Evolutionary conservation across 2,329 filamentous ascomycete species (phyloP), one percentile per base, ranked within the genome.

Genomic region (Aspergillus latus): DNA sequence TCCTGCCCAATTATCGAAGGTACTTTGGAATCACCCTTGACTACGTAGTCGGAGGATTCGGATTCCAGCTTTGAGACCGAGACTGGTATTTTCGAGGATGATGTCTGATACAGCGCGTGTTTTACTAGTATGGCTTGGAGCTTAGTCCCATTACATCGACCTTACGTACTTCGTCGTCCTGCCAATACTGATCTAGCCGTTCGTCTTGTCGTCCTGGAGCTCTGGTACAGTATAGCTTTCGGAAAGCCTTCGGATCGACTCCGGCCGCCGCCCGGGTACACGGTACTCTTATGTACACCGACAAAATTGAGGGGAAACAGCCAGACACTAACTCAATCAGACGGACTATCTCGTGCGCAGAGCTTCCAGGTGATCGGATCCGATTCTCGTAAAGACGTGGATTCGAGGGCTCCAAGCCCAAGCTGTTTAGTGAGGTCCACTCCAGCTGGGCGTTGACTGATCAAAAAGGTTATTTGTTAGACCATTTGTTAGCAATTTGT

Each of bases 381-480:
- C 16, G 5, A 29, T 47, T 15, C 36, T 44, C 13, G 42, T 28
- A 21, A 29, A 44, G 45, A 34, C 15, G 32, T 61, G 44, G 39
- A 47, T 55, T 57, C 48, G 52, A 54, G 53, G 47, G 49, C 45
- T 50, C 21, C 43, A 54, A 52, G 59, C 57, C 64, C 44, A 52
- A 52, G 58, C 56, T 62, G 61, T 59, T 64, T 65, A 64, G 62
- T 62, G 34, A 46, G 58, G 40, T 54, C 64, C 62, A 64, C 63
- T 52, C 60, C 42, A 62, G 49, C 56, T 56, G 60, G 57, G 60
- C 62, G 56, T 60, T 60, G 61, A 66, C 57, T 56, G 55, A 63
- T 65, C 62, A 10, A 4, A 37, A 13, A 21, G 21, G 21, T 21
- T 21, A 21, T 21, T 21, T 21, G 21, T 21, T 21, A 21, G 21